These are phyloP conservation scores for Lactifluus pinguis DNA, from an alignment of 768 basidiomycete species.

Conservation along the genomic window DNA sequence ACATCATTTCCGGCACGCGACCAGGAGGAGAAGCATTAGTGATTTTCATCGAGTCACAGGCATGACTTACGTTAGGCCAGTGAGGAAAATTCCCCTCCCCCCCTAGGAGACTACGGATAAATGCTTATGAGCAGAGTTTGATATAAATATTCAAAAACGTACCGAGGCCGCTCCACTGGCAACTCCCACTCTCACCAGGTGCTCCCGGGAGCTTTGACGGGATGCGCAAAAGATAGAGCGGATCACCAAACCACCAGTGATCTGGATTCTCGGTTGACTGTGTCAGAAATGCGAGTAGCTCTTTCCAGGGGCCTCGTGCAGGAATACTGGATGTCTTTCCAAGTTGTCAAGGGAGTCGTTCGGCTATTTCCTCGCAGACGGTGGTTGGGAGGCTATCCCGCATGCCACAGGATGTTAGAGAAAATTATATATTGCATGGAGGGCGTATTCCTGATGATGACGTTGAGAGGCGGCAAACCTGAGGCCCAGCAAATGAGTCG, in stretches of 20 bases:
- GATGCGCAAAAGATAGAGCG: constrained; percentile 4
- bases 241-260: not conserved
- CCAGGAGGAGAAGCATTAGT: no score
- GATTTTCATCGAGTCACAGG: no score
- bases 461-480: constrained; percentile 9
- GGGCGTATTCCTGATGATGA: constrained; percentile 4
- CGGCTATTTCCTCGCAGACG: not conserved
- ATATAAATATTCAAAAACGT: constrained; percentile 8
- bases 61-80: no score
- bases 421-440: constrained; percentile 11
- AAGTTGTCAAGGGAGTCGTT: no score
- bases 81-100: no score
- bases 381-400: not conserved
- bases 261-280: not conserved
- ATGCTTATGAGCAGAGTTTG: constrained; percentile 10
- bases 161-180: constrained; percentile 11
- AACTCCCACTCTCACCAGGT: constrained; percentile 13
- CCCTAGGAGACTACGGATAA: no score
- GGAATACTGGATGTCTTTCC: not conserved
- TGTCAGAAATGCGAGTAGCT: constrained; percentile 14
- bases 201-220: constrained; percentile 8
- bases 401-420: constrained; percentile 8
- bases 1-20: no score
- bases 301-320: constrained; percentile 12
- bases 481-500: not conserved